A percentile compares a stretch with the other conserved stretches of the same genome.
Evolutionary conservation across 2,329 filamentous ascomycete species (phyloP).

Genomic region (Aspergillus flavus): DNA sequence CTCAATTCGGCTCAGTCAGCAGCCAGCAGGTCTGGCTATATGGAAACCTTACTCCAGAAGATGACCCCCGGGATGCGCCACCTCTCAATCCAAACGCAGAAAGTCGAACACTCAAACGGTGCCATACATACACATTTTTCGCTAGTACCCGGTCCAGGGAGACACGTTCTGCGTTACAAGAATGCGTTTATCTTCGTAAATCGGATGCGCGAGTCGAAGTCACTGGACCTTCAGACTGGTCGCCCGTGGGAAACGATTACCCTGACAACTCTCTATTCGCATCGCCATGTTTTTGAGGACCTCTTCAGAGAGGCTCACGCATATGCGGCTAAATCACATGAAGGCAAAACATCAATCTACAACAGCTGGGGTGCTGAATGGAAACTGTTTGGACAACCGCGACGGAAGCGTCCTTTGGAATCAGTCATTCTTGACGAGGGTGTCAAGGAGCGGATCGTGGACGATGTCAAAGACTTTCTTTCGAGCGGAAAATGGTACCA

Average conservation of each 20-base stretch:
- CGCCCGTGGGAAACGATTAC: conserved; percentile 94
- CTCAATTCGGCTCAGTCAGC: conserved; percentile 56
- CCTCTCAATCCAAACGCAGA: conserved; percentile 66
- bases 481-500: conserved; percentile 82
- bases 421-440: conserved; percentile 86
- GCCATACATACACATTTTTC: conserved; percentile 78
- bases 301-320: conserved; percentile 86
- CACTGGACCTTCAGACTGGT: conserved; percentile 76
- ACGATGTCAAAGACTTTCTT: conserved; percentile 82
- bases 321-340: conserved; percentile 75
- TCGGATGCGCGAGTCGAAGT: conserved; percentile 80
- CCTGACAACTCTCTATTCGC: conserved; percentile 85
- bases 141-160: conserved; percentile 86
- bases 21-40: conserved; percentile 43
- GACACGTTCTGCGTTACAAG: conserved; percentile 83
- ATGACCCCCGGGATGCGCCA: conserved; percentile 65
- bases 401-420: conserved; percentile 81
- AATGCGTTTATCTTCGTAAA: conserved; percentile 86
- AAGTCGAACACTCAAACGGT: conserved; percentile 65
- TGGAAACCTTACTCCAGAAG: conserved; percentile 59
- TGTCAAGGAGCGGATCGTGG: conserved; percentile 77
- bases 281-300: conserved; percentile 85
- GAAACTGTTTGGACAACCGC: conserved; percentile 79
- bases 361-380: conserved; percentile 83
- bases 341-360: conserved; percentile 93